These are phyloP conservation scores for Lactarius psammicola DNA, from an alignment of 768 basidiomycete species.

Conservation along the genomic window DNA sequence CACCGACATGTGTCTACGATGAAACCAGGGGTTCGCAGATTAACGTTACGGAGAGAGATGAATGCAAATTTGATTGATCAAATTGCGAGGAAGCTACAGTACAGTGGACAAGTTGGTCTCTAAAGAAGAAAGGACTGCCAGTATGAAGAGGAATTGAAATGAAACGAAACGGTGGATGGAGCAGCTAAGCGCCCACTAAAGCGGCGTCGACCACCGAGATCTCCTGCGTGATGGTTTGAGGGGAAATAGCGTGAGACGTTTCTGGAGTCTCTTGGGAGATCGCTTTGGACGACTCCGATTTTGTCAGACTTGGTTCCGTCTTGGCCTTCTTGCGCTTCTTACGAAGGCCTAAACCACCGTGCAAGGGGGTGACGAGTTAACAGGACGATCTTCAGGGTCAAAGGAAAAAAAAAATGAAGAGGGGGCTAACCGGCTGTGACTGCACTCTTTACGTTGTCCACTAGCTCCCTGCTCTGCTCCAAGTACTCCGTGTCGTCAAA, in stretches of 20 bases:
- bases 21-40: slow-evolving; percentile 3
- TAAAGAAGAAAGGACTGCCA: too few relatives aligned
- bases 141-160: too few relatives aligned
- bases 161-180: too few relatives aligned
- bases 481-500: slow-evolving; percentile 92
- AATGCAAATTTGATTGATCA: neutral
- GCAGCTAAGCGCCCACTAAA: slow-evolving; percentile 9
- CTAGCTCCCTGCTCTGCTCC: slow-evolving; percentile 87
- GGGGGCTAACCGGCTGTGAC: slow-evolving; percentile 69
- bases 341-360: slow-evolving; percentile 50
- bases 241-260: neutral
- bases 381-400: neutral
- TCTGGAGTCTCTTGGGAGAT: neutral
- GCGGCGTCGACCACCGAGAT: neutral
- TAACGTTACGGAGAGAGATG: neutral
- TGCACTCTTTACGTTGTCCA: slow-evolving; percentile 87
- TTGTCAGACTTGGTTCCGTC: slow-evolving; percentile 28
- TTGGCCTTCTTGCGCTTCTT: slow-evolving; percentile 79
- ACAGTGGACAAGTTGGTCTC: neutral
- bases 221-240: neutral
- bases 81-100: neutral
- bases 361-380: slow-evolving; percentile 21
- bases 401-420: slow-evolving; percentile 32
- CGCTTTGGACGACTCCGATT: neutral
- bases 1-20: neutral